Evolutionary conservation across 768 basidiomycete species (phyloP).

Genomic region (Xerocomellus chrysenteron): DNA sequence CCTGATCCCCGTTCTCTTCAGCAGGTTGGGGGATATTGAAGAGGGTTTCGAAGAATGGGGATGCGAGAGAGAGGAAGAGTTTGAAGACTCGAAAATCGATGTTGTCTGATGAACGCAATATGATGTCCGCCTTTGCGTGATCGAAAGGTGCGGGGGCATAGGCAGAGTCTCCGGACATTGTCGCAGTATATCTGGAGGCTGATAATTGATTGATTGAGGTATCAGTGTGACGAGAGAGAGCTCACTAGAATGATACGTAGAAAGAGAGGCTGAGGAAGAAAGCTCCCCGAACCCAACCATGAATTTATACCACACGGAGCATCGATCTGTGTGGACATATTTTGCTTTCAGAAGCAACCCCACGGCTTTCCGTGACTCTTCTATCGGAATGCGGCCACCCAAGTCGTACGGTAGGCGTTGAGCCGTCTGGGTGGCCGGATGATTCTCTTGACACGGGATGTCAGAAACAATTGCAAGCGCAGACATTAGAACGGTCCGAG

Average conservation of each 20-base stretch:
- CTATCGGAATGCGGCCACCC: background rate
- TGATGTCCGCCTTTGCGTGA: conserved; percentile 23
- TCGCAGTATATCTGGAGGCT: background rate
- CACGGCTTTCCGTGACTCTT: background rate
- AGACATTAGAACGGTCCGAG: background rate
- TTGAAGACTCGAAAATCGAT: conserved; percentile 30
- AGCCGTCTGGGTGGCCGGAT: background rate
- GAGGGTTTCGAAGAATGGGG: conserved; percentile 34
- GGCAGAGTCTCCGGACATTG: background rate
- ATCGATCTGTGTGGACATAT: background rate
- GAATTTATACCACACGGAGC: background rate
- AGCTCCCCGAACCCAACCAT: background rate
- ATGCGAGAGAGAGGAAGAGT: conserved; percentile 28
- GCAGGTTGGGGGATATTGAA: conserved; percentile 29
- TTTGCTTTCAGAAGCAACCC: background rate
- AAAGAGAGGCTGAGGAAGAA: background rate
- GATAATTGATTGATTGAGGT: no score
- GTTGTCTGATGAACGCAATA: conserved; percentile 28
- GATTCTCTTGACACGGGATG: background rate
- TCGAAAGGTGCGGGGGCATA: conserved; percentile 22
- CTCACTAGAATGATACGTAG: background rate
- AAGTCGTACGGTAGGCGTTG: background rate
- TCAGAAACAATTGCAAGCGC: background rate
- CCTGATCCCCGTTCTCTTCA: conserved; percentile 6
- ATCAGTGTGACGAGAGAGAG: background rate